Evolutionary conservation across 306 rosid genomes (phyloP), one percentile per base, ranked within the genome.

Genomic region (Casuarina equisetifolia): DNA sequence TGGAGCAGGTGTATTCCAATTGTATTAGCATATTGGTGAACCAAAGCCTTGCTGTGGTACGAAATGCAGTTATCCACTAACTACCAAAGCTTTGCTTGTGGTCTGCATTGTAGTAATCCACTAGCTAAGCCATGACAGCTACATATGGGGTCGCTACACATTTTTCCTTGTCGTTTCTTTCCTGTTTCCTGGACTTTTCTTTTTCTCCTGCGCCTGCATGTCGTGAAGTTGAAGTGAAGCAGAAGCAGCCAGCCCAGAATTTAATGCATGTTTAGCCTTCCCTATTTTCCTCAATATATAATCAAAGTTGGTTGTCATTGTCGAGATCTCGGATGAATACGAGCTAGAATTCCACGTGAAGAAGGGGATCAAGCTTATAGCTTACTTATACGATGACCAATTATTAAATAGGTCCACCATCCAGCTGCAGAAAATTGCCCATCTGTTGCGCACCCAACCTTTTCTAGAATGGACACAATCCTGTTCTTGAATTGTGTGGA

Each of bases 161-260:
- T 8, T 20, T 58, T 3, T 5, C 25, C 39, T 1, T 58, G 64
- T 6, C 20, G 12, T 35, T 12, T 48, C 11, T 48, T 9, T 48
- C 3, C 11, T 48, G 32, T 45, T 45, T 4, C 5, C 12, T 46
- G 32, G 32, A 25, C 32, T 25, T 25, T 25, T 25, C 32, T 8
- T 8, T 9, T 46, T 46, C 10, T 46, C 0, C 13, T 48, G 51
- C 3, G 51, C 12, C 11, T 48, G 51, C 51, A 48, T 20, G 0
- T 11, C 46, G 69, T 63, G 69, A 38, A 63, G 69, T 13, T 63
- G 45, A 42, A 42, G 71, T 17, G 49, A 42, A 66, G 71, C 13
- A 15, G 42, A 40, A 6, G 15, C 71, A 17, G 12, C 36, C 71
- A 67, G 42, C 17, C 9, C 36, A 66, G 3, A 40, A 1, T 17